Conservation (phyloP, 768 basidiomycete genomes). For the Rhizopogon roseolus region DNA sequence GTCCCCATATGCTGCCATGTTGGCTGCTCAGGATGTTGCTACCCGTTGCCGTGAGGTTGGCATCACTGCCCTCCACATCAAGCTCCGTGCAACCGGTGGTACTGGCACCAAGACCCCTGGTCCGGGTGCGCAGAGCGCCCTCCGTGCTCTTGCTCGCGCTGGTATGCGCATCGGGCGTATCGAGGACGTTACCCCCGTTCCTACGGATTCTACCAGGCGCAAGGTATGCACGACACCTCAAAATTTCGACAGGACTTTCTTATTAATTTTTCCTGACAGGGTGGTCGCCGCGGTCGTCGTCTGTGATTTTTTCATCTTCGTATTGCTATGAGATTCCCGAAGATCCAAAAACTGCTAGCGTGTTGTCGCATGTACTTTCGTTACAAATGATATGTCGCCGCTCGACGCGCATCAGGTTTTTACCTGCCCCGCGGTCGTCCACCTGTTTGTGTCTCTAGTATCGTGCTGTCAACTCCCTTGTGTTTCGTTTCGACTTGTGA, state of each 20-base stretch:
- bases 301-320: slow-evolving; percentile 40
- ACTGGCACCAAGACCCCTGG: slow-evolving; percentile 99
- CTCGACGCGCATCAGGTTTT: slow-evolving; percentile 79
- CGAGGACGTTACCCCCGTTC: slow-evolving; percentile 96
- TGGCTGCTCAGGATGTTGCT: slow-evolving; percentile 97
- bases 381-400: slow-evolving; percentile 66
- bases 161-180: slow-evolving; percentile 98
- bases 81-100: slow-evolving; percentile 96
- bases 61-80: slow-evolving; percentile 97
- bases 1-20: slow-evolving; percentile 95
- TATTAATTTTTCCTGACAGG: slow-evolving; percentile 39
- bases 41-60: slow-evolving; percentile 97
- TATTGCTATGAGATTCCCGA: slow-evolving; percentile 7
- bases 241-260: background rate
- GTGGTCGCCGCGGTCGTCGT: slow-evolving; percentile 99
- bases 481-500: background rate
- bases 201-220: slow-evolving; percentile 94
- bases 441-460: slow-evolving; percentile 8
- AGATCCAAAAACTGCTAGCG: slow-evolving; percentile 19
- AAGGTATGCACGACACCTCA: slow-evolving; percentile 55
- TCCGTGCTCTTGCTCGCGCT: slow-evolving; percentile 96
- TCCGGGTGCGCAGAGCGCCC: slow-evolving; percentile 96
- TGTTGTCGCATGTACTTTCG: slow-evolving; percentile 30
- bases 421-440: slow-evolving; percentile 78
- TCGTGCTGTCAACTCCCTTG: background rate